Percentiles rank a stretch among this genome's conserved stretches.
Conservation (phyloP, 768 basidiomycete species). For the Boletus subparvulus region DNA sequence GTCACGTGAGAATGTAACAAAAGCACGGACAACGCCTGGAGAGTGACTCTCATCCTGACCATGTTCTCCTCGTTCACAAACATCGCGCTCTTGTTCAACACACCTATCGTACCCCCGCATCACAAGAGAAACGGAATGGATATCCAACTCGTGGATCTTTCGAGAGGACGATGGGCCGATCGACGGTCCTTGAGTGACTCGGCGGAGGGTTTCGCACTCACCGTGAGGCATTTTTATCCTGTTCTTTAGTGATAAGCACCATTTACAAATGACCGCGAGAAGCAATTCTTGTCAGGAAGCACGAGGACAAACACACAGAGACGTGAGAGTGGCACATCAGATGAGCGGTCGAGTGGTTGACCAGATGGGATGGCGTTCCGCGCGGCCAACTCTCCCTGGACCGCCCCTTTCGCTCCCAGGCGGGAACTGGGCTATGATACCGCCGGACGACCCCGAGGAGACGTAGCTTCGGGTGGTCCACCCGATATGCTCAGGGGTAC, state of each 20-base stretch:
- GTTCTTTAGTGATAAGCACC: neutral
- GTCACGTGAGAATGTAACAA: slow-evolving; percentile 11
- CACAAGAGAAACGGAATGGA: neutral
- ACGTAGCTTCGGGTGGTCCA: neutral
- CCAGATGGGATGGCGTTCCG: neutral
- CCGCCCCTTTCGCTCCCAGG: neutral
- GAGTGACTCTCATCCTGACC: neutral
- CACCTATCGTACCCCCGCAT: slow-evolving; percentile 19
- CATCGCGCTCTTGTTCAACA: slow-evolving; percentile 20
- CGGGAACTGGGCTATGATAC: slow-evolving; percentile 21
- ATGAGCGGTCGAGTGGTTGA: neutral
- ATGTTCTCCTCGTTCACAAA: slow-evolving; percentile 19
- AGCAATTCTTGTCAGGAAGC: slow-evolving; percentile 7
- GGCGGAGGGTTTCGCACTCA: slow-evolving; percentile 5
- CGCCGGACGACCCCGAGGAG: neutral
- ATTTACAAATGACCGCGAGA: slow-evolving; percentile 2
- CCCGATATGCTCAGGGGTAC: neutral
- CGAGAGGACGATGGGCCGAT: neutral
- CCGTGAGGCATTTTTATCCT: slow-evolving; percentile 12
- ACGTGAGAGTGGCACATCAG: slow-evolving; percentile 7
- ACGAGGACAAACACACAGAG: slow-evolving; percentile 13
- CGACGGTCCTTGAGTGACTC: neutral
- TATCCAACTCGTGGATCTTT: slow-evolving; percentile 23
- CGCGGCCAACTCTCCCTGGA: neutral
- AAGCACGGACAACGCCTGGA: neutral